Percentiles rank a stretch among this genome's conserved stretches.
Conservation (phyloP, 164 flowering plant genomes). For the Hamamelis virginiana region DNA sequence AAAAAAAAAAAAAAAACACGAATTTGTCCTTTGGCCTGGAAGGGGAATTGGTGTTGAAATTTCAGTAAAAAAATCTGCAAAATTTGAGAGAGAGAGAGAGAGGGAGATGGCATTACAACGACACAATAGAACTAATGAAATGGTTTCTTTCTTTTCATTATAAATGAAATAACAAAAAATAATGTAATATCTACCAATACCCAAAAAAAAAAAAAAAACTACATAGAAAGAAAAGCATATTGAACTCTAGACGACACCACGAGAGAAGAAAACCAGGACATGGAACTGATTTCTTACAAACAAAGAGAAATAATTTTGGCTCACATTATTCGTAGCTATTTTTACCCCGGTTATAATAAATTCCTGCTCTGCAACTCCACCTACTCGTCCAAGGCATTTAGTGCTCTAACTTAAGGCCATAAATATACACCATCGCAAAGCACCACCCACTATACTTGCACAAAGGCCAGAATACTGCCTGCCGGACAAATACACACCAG, state of each 20-base stretch:
- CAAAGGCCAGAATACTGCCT: constrained; percentile 1
- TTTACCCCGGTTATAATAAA: not conserved
- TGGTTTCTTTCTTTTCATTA: too few relatives aligned
- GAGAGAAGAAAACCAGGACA: not conserved
- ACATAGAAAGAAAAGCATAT: not conserved
- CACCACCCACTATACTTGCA: not conserved
- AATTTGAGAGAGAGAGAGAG: too few relatives aligned
- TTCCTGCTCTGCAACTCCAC: not conserved
- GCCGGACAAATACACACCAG: not conserved
- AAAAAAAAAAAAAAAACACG: too few relatives aligned
- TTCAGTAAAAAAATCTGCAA: too few relatives aligned
- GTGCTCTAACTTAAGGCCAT: not conserved
- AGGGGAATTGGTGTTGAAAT: too few relatives aligned
- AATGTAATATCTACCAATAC: not conserved
- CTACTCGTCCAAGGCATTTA: not conserved
- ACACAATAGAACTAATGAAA: too few relatives aligned
- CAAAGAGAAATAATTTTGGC: not conserved
- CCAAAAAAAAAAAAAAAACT: not conserved
- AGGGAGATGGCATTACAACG: too few relatives aligned
- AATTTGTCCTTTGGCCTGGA: too few relatives aligned
- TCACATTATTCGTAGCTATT: not conserved
- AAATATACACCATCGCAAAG: not conserved
- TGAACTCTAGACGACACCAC: not conserved
- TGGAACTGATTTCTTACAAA: not conserved
- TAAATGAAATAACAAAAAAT: not conserved